phyloP scores from a whole-genome alignment of 192 early-diverging fungal genomes.

The Rhizoclosmatium sp. region DNA sequence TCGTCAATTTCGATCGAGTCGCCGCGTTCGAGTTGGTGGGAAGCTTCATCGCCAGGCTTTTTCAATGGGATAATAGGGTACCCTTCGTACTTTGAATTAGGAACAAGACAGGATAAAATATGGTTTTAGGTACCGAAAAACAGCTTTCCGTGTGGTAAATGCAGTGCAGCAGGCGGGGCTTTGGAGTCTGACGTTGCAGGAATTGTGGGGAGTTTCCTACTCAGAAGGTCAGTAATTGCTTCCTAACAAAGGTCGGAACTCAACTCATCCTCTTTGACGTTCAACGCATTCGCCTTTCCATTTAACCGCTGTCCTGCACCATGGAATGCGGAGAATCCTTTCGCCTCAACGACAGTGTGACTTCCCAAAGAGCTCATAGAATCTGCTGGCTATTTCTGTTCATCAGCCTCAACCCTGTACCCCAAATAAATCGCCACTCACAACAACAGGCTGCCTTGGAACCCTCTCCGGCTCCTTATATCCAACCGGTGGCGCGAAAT shows the following conservation, averaged over 20 bases:
- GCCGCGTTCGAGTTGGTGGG: not conserved
- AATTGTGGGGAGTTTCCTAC: not conserved
- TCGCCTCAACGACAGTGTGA: constrained; percentile 50
- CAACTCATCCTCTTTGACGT: constrained; percentile 21
- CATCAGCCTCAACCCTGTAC: not conserved
- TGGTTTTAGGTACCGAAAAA: constrained; percentile 72
- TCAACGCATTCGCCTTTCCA: constrained; percentile 47
- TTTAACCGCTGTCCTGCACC: constrained; percentile 59
- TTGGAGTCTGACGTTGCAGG: not conserved
- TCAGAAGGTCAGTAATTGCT: too few species aligned
- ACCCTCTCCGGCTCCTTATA: constrained; percentile 85
- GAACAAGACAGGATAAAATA: not conserved
- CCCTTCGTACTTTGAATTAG: constrained; percentile 40
- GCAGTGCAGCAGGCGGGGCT: constrained; percentile 69
- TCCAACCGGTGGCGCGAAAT: constrained; percentile 95
- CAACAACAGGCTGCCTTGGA: constrained; percentile 10
- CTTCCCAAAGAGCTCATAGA: constrained; percentile 50
- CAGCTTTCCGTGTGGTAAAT: constrained; percentile 84
- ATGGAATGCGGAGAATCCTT: constrained; percentile 53
- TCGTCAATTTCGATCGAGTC: not conserved
- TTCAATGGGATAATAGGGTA: constrained; percentile 75
- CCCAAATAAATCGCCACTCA: not conserved
- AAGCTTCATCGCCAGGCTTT: constrained; percentile 49
- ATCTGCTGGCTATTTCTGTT: constrained; percentile 23
- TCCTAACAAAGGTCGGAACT: not conserved